Conservation (phyloP, 352 stramenopile species). For the Phytophthora pisi region DNA sequence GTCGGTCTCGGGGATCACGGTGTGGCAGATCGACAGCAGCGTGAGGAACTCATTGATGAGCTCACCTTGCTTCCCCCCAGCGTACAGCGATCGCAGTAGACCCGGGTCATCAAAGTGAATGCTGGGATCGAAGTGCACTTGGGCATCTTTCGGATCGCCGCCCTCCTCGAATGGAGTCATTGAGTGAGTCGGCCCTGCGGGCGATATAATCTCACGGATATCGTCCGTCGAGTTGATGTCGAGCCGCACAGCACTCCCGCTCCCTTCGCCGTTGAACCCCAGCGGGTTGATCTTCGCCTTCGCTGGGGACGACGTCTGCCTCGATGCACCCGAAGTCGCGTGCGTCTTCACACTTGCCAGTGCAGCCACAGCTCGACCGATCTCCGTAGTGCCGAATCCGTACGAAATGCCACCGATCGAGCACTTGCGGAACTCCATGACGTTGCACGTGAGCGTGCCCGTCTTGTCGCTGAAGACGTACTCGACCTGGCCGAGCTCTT, state of each 20-base stretch:
- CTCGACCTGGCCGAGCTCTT: constrained; percentile 94
- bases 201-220: constrained; percentile 11
- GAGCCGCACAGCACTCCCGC: constrained; percentile 13
- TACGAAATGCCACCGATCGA: constrained; percentile 87
- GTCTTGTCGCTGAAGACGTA: constrained; percentile 99
- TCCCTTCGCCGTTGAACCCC: background rate
- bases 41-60: constrained; percentile 66
- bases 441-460: constrained; percentile 97
- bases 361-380: constrained; percentile 93
- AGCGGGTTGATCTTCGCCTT: constrained; percentile 30
- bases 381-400: constrained; percentile 85
- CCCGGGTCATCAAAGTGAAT: constrained; percentile 67
- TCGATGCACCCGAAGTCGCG: background rate
- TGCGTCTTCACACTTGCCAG: constrained; percentile 21
- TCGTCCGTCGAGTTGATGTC: constrained; percentile 35
- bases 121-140: constrained; percentile 55
- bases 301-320: background rate
- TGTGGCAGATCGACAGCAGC: constrained; percentile 66
- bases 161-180: constrained; percentile 10
- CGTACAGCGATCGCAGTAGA: constrained; percentile 41
- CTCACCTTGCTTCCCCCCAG: constrained; percentile 40
- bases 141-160: constrained; percentile 35
- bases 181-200: background rate
- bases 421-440: constrained; percentile 97
- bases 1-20: constrained; percentile 72